Evolutionary conservation across 2,329 filamentous ascomycete species (phyloP).

Genomic region (Ascosphaera apis): DNA sequence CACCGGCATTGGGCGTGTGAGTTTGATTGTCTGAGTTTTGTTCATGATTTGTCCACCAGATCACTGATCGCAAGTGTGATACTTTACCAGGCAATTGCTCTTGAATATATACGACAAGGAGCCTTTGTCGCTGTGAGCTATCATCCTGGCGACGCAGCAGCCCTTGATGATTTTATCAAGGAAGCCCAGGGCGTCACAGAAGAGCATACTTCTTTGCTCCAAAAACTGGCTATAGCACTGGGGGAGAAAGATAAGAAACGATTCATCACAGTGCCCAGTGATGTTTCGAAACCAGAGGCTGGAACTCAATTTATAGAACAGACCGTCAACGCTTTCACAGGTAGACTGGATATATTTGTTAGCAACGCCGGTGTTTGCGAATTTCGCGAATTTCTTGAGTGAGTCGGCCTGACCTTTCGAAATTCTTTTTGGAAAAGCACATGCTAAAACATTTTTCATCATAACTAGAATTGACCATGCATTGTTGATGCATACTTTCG

Average conservation of each 20-base stretch:
- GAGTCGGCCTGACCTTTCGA: constrained; percentile 7
- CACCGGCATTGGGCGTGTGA: constrained; percentile 54
- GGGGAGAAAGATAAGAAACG: constrained; percentile 7
- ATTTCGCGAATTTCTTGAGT: constrained; percentile 69
- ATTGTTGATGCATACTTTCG: constrained; percentile 47
- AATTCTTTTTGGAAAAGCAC: neutral
- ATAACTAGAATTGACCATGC: constrained; percentile 35
- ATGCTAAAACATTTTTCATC: constrained; percentile 1
- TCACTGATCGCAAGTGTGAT: neutral
- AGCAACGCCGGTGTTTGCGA: constrained; percentile 76
- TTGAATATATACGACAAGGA: constrained; percentile 57
- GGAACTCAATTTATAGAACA: constrained; percentile 42
- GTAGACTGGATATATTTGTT: constrained; percentile 52
- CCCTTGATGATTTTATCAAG: constrained; percentile 25
- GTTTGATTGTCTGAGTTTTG: neutral
- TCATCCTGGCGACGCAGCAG: constrained; percentile 20
- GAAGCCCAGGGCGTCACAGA: constrained; percentile 11
- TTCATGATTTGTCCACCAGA: neutral
- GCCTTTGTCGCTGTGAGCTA: constrained; percentile 64
- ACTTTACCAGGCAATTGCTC: constrained; percentile 38
- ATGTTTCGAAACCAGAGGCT: constrained; percentile 53
- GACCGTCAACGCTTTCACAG: constrained; percentile 30
- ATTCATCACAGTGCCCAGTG: constrained; percentile 49
- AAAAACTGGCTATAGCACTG: neutral
- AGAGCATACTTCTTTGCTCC: neutral